phyloP scores from a whole-genome alignment of 2,329 filamentous ascomycete genomes.

The Colletotrichum tabaci region DNA sequence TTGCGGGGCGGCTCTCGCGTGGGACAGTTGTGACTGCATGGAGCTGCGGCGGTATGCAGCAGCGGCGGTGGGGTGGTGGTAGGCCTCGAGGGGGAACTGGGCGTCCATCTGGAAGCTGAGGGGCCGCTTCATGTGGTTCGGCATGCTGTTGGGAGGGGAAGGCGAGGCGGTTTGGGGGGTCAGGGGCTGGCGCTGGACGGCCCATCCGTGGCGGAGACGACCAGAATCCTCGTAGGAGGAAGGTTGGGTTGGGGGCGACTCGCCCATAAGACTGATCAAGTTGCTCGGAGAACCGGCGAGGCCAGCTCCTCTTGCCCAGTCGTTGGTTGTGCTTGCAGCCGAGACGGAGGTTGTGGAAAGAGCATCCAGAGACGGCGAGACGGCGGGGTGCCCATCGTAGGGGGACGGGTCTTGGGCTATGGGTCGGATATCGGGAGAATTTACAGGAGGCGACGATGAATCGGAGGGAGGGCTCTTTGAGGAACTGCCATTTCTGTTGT shows the following conservation, averaged over 20 bases:
- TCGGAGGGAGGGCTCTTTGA: slow-evolving; percentile 50
- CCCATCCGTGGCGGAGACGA: slow-evolving; percentile 61
- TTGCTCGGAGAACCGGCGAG: slow-evolving; percentile 68
- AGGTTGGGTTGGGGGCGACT: slow-evolving; percentile 68
- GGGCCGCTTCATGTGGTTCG: slow-evolving; percentile 44
- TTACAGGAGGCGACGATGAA: slow-evolving; percentile 57
- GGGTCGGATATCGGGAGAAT: slow-evolving; percentile 64
- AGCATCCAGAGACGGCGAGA: slow-evolving; percentile 65
- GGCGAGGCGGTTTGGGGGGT: slow-evolving; percentile 61
- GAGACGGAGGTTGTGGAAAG: slow-evolving; percentile 65
- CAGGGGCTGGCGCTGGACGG: slow-evolving; percentile 61
- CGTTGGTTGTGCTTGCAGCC: slow-evolving; percentile 62
- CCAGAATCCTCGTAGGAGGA: slow-evolving; percentile 66
- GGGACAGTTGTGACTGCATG: slow-evolving; percentile 65
- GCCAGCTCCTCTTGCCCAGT: slow-evolving; percentile 59
- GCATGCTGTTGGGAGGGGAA: slow-evolving; percentile 51
- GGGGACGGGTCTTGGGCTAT: slow-evolving; percentile 49
- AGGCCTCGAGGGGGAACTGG: slow-evolving; percentile 59
- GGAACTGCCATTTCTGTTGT: slow-evolving; percentile 50
- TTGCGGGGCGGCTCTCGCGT: slow-evolving; percentile 62
- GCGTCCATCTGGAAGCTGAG: slow-evolving; percentile 68
- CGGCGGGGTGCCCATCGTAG: slow-evolving; percentile 59
- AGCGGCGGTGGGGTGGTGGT: slow-evolving; percentile 53
- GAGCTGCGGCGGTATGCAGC: slow-evolving; percentile 62
- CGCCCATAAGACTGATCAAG: slow-evolving; percentile 65